A percentile compares a stretch with the other conserved stretches of the same genome.
Evolutionary conservation across 2,329 filamentous ascomycete genomes (phyloP).

Genomic region (Fusarium bactridioides): DNA sequence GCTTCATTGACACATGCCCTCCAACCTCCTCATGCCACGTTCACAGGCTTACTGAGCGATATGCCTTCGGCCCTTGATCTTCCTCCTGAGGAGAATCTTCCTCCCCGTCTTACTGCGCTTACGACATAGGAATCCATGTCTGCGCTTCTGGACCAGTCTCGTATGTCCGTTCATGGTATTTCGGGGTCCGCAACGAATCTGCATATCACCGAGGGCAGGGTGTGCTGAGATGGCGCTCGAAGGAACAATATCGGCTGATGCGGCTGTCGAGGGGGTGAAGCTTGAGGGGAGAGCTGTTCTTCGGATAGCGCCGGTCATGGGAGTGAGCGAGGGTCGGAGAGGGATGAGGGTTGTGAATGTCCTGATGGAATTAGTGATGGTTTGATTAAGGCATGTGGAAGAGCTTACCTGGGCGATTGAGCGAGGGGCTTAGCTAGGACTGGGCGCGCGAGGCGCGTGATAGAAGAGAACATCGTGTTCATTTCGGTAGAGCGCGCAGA

Average conservation of each 20-base stretch:
- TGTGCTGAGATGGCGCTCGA: slow-evolving; percentile 58
- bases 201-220: slow-evolving; percentile 59
- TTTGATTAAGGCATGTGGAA: not conserved
- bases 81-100: slow-evolving; percentile 61
- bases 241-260: slow-evolving; percentile 55
- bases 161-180: slow-evolving; percentile 64
- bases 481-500: slow-evolving; percentile 23
- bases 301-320: slow-evolving; percentile 45
- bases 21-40: not conserved
- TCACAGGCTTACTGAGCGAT: slow-evolving; percentile 34
- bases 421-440: slow-evolving; percentile 36
- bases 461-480: slow-evolving; percentile 41
- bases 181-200: slow-evolving; percentile 66
- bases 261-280: slow-evolving; percentile 43
- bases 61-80: slow-evolving; percentile 59
- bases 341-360: slow-evolving; percentile 59
- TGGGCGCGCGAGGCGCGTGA: slow-evolving; percentile 45
- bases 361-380: slow-evolving; percentile 41
- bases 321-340: slow-evolving; percentile 57
- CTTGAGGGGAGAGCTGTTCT: slow-evolving; percentile 40
- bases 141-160: slow-evolving; percentile 65
- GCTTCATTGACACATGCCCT: slow-evolving; percentile 1
- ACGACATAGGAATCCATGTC: slow-evolving; percentile 64
- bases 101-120: slow-evolving; percentile 59
- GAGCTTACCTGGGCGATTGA: slow-evolving; percentile 37